Base-by-base conservation (phyloP, 768 basidiomycete genomes). In the Trametes elegans region DNA sequence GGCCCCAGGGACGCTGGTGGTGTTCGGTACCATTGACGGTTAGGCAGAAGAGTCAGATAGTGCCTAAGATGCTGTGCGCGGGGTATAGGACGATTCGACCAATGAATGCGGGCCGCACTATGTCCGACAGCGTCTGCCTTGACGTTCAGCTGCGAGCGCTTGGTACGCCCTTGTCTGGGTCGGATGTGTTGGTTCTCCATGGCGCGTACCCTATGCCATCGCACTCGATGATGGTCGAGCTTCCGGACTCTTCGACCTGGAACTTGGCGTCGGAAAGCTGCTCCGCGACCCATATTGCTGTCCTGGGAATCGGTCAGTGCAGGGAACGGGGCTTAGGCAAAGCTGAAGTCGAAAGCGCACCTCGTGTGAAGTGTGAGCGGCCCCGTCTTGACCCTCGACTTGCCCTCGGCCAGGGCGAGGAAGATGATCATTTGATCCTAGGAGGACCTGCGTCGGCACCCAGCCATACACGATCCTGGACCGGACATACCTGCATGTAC, bases 361-460 rank as follows among this genome's bases (percentile, higher is more conserved):
- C 75, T 77, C 7, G 89, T 90, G 69, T 91, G 89, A 57, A 87
- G 67, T 19, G 78, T 82, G 29, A 90, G 61, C 4, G 81, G 85
- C 2, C 81, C 79, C 23, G 70, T 78, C 41, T 73, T 74, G 24
- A 91, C 73, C 48, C 72, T 73, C 10, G 87, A 90, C 23, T 62
- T 76, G 4, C 87, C 87, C 44, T 83, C 68, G 8, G 88, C 87
- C 16, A 91, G 74, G 8, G 87, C 87, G 71, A 90, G 80, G 64
- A 89, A 84, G 32, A 90, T 79, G 41, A 90, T 82, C 18, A 90
- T 84, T 64, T 91, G 89, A 67, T 92, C 90, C 75, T 89, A 75
- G 72, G 73, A 75, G 32, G 8, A 13, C 14, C 26, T 18, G 7
- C 7, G 36, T 31, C 14, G 32, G 16, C 27, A 14, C 0, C 8